Base-by-base conservation (phyloP, 1,284 basidiomycete genomes). In the Leccinum cinnamomeum region DNA sequence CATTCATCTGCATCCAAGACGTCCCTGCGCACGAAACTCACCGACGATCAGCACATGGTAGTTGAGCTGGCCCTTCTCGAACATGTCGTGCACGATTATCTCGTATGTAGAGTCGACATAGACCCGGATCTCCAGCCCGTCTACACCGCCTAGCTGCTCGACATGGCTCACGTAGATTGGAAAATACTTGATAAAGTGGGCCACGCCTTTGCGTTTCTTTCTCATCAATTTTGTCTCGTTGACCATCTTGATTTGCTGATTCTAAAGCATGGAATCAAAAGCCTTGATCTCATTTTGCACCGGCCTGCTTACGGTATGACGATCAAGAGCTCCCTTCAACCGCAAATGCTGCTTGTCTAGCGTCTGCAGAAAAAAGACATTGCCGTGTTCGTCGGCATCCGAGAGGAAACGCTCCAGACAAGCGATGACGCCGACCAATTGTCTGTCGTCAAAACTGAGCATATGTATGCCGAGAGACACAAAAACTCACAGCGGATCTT, bases 11-110 rank as follows among this genome's bases (percentile, higher is more conserved):
- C 44, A 46, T 18, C n/a, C 18, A 59, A 48, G 23, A 56, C 20
- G 16, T 58, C 53, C 5, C 54, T 46, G n/a, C 16, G 3, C 28
- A n/a, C 35, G 46, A 20, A 41, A 81, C 90, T 70, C 68, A 95
- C 95, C 95, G 64, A 98, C 94, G 67, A 99, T 82, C 69, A 98
- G 91, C 67, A 98, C 94, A 72, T 97, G 93, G 70, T 96, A 97
- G 75, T 98, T 98, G 60, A 98, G 82, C 73, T 97, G 94, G 1
- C 94, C 95, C 76, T 99, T 99, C 54, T 95, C 94, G 23, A 98
- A 96, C 85, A 98, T 97, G 28, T 88, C 82, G 62, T 90, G 86
- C 35, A 94, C 90, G 53, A 98, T 91, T 68, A 84, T 88, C 69
- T 95, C 94, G 73, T 98, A 98, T 5, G 92, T 89, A 5, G 82